Evolutionary conservation across 2,329 filamentous ascomycete genomes (phyloP), one percentile per base, ranked within the genome.

Genomic region (Beauveria asiatica): DNA sequence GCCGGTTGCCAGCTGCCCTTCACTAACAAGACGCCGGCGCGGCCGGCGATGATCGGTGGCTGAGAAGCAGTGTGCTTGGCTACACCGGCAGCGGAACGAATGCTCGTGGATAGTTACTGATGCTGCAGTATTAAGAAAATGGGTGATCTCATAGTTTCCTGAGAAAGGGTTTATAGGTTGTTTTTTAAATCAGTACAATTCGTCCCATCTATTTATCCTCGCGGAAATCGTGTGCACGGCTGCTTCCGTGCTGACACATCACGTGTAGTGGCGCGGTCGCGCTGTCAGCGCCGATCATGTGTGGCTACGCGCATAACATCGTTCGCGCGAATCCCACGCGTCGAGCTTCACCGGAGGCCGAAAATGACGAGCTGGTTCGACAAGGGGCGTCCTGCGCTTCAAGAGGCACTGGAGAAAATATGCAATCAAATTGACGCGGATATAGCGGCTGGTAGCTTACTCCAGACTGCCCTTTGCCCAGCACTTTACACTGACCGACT

Each of bases 341-440:
- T 60, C 46, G 11, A n/a, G 21, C 57, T 46, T 37, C 42, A 25
- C 41, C 19, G 17, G 51, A 19, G 56, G 25, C 33, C 16, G 25
- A 59, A 61, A 45, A 78, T 78, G 75, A 67, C 74, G 42, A 72
- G 67, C 61, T 77, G 75, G 74, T 72, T 76, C 49, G 64, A 66
- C 44, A 69, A 66, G 41, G 75, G 76, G 27, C 73, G 76, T 10
- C 69, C 73, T 51, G 70, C 73, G 27, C 65, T 80, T 16, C 67
- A 76, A 19, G 69, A 74, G 62, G 76, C 75, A 37, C 64, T 80
- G 8, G 67, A 66, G n/a, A 65, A 69, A 37, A 73, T 73, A 9
- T 78, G 76, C 61, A 69, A 74, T 61, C 66, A 71, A 25, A 72
- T 80, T 52, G 74, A 76, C 48, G 67, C 66, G n/a, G 70, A 74